Percentiles rank a stretch among this genome's conserved stretches.
These are phyloP conservation scores for Deinandra increscens DNA, from an alignment of 129 eudicot species.

Conservation along the genomic window DNA sequence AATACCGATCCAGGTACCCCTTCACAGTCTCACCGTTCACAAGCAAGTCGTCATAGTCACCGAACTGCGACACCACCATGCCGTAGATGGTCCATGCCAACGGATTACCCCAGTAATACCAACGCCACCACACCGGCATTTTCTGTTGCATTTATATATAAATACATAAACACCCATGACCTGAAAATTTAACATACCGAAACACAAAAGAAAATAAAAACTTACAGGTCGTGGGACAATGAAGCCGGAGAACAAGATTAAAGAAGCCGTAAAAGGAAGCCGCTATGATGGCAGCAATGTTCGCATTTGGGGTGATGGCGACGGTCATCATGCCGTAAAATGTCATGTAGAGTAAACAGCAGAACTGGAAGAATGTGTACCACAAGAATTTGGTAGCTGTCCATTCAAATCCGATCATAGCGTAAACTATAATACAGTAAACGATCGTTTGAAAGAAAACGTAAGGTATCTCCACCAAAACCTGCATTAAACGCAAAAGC, in stretches of 20 bases:
- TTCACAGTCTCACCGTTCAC: conserved; percentile 25
- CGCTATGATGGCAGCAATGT: conserved; percentile 59
- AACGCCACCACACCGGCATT: conserved; percentile 84
- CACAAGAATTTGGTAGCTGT: conserved; percentile 68
- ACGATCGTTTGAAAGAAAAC: conserved; percentile 46
- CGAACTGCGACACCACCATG: conserved; percentile 59
- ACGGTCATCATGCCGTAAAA: conserved; percentile 87
- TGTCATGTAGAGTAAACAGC: conserved; percentile 71
- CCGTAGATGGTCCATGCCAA: conserved; percentile 74
- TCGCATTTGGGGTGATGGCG: conserved; percentile 73
- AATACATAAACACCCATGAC: not conserved
- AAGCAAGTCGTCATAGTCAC: conserved; percentile 35
- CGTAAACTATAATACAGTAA: conserved; percentile 58
- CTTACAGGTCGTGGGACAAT: conserved; percentile 69
- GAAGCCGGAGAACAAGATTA: conserved; percentile 82
- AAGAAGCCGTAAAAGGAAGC: conserved; percentile 54
- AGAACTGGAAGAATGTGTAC: conserved; percentile 68
- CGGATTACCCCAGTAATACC: conserved; percentile 75
- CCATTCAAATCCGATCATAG: conserved; percentile 89
- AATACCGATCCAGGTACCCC: conserved; percentile 30
- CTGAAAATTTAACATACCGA: not conserved
- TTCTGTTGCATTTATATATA: conserved; percentile 40
- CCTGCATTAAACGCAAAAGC: conserved; percentile 38
- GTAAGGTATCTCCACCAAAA: conserved; percentile 72
- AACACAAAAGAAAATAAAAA: not conserved